These are phyloP conservation scores for Tylopilus vinaceipallidus DNA, from an alignment of 768 basidiomycete species.

Conservation along the genomic window DNA sequence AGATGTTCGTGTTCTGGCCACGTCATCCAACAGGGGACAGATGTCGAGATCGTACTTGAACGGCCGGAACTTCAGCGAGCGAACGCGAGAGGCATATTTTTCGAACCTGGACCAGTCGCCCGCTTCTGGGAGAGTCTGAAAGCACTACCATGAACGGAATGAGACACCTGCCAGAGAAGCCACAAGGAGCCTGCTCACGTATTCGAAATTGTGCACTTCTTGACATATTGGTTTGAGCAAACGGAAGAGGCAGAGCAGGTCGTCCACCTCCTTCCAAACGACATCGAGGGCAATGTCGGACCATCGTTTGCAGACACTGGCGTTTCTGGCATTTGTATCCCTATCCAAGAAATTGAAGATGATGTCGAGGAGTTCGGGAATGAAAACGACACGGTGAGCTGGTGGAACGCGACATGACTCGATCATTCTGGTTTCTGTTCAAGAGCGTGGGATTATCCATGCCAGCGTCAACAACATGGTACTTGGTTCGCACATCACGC, in stretches of 20 bases:
- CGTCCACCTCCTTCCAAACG: constrained; percentile 56
- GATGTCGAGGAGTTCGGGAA: constrained; percentile 60
- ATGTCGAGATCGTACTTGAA: constrained; percentile 17
- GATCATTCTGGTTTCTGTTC: neutral
- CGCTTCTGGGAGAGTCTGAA: constrained; percentile 40
- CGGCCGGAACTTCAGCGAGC: constrained; percentile 31
- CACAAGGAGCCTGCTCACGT: constrained; percentile 13
- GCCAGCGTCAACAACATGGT: too few species aligned
- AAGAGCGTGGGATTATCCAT: neutral
- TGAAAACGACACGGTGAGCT: constrained; percentile 40
- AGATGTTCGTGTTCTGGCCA: constrained; percentile 53
- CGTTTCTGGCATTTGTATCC: constrained; percentile 41
- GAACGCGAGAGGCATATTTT: constrained; percentile 51
- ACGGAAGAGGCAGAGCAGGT: constrained; percentile 44
- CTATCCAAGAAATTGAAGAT: constrained; percentile 49
- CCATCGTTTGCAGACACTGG: constrained; percentile 58
- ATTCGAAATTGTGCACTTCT: constrained; percentile 16
- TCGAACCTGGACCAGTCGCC: constrained; percentile 56
- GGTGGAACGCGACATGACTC: neutral
- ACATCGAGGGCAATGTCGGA: constrained; percentile 53
- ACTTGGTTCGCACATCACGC: too few species aligned
- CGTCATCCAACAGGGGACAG: constrained; percentile 40
- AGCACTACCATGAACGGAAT: constrained; percentile 33
- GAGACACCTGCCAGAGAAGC: neutral
- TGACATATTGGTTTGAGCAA: constrained; percentile 46